Base-by-base conservation (phyloP, 1,284 basidiomycete species). In the Microbotryomycetes sp. region DNA sequence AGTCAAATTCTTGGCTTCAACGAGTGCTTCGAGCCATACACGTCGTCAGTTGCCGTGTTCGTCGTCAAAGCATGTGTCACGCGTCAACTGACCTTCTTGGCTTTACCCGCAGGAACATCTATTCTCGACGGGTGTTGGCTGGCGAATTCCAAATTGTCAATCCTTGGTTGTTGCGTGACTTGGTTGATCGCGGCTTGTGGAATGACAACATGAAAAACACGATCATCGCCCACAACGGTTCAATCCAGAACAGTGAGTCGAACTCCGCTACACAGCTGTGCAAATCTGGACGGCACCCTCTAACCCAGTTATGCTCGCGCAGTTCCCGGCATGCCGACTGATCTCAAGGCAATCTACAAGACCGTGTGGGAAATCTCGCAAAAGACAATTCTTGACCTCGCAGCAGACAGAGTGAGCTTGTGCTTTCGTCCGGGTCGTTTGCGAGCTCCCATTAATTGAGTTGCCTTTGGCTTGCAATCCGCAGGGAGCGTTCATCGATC, bases 81-180 rank as follows among this genome's bases (percentile, higher is more conserved):
- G 12, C 26, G 26, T 36, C 9, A 42, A 2, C 29, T 36, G 32
- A 15, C 4, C 2, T 51, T 60, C 22, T 53, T 30, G 26, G 36
- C 47, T 29, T 25, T 47, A 61, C 58, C 71, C 75, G 73, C 58
- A 92, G 90, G 75, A 98, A 97, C 81, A 96, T 98, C 74, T 98
- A 99, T 79, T 93, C 94, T 56, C 92, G 96, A 63, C 91, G 96
- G 75, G 94, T 98, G n/a, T 86, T 99, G 49, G 93, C 96, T 46
- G 96, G 96, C 60, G 96, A 99, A 80, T 99, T 98, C 88, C 94
- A 97, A 78, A 85, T 98, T 65, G 94, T 97, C 66, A 96, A 92
- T 80, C 96, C 94, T 0, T 98, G 96, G 96, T 83, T 99, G 56
- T 83, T 98, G 19, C 87, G 92, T 63, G 96, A 98, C 73, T 86